Base-by-base conservation (phyloP, 1,284 basidiomycete species). In the Ustilago shanxiensis region DNA sequence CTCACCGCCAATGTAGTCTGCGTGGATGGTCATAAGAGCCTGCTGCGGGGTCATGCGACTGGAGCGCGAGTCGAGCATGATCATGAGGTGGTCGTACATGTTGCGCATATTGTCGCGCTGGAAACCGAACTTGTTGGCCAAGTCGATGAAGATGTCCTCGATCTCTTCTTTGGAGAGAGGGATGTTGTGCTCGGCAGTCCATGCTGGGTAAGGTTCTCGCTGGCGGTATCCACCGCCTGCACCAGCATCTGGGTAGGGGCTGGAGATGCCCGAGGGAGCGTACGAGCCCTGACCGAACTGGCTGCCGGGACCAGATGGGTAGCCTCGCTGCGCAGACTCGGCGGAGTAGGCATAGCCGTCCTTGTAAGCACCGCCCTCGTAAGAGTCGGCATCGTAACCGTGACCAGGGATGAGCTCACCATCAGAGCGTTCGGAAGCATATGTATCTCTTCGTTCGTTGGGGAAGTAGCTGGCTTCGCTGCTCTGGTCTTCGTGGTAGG, bases 81-180 rank as follows among this genome's bases (percentile, higher is more conserved):
- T 95, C 96, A 99, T 99, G 74, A 96, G 88, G 87, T 98, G 98
- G 88, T 99, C 96, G 88, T 97, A 99, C 81, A 90, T 89, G 87
- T 90, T 90, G 81, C 89, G 87, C 83, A 88, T 89, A 68, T 71
- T 74, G 86, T 96, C 95, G 70, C 93, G 89, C 88, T 95, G 96
- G 87, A 99, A 99, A 78, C 96, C 97, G 87, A 99, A 99, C 88
- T 99, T 99, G 89, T 99, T 95, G 37, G 95, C 93, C 26, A 99
- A 89, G 88, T 99, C 97, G 72, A 98, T 92, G 85, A 99, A 95
- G 61, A 99, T 94, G 86, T 99, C 96, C 87, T 99, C 96, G 68
- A 99, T 98, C 88, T 99, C 97, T 82, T 99, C 96, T 88, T 98
- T 98, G 35, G 95, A 95, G 13, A 99, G 89, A 14, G 96, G 96